Base-by-base conservation (phyloP, 2,329 filamentous ascomycete species). In the Aspergillus fijiensis region DNA sequence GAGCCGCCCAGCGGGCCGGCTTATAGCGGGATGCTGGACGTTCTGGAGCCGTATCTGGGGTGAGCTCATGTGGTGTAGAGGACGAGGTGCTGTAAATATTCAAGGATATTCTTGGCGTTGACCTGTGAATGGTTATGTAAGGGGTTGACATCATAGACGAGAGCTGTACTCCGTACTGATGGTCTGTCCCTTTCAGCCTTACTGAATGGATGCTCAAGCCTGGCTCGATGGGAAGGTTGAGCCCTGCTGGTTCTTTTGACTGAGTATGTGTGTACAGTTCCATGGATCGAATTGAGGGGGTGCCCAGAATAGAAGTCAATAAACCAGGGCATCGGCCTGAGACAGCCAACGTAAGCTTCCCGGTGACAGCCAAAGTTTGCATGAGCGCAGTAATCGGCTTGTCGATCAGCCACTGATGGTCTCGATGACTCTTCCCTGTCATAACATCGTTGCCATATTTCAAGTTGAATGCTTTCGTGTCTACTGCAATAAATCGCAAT, bases 1-100 rank as follows among this genome's bases (percentile, higher is more conserved):
- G 83, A 85, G 74, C 82, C 83, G 0, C 70, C 76, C 6, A 73
- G 58, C 61, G 81, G 81, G 0, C 62, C 67, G 16, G 81, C 78
- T 5, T 83, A 79, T 71, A 66, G 65, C 53, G 66, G 69, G 25
- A 68, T 72, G 62, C n/a, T 73, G 62, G 55, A 65, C 56, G 66
- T 68, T 9, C 45, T 73, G 47, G 25, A 70, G 61, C 57, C 67
- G 21, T 73, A 70, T 27, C 55, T 71, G 49, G 39, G 39, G 4
- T 27, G 21, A 47, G 35, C 7, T 21, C 10, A 7, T 7, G 27
- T 29, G 27, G 27, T 29, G 27, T 29, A 9, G 27, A 29, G 27
- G 27, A 10, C 9, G 27, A 29, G 1, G 27, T 29, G 27, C 9
- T 10, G 27, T 29, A 29, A 9, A 29, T 29, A 3, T 29, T 9